A percentile compares a stretch with the other conserved stretches of the same genome.
phyloP scores from a whole-genome alignment of 345 rosid species.

The Clausena lansium region DNA sequence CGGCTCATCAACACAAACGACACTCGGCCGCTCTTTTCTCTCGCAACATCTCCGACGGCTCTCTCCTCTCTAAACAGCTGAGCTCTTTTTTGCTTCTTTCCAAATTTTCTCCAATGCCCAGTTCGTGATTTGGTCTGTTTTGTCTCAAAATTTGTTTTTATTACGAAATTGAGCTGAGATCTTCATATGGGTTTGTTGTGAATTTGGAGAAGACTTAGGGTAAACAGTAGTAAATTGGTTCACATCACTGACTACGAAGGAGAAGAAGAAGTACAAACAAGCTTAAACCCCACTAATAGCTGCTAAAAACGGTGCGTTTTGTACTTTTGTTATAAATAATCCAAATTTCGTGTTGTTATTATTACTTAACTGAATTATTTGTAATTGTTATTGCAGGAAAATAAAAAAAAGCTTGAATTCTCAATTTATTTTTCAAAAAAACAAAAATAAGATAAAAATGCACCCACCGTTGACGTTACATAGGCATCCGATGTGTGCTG shows the following conservation, averaged over 20 bases:
- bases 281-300: not conserved
- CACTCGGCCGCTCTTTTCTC: too few species aligned
- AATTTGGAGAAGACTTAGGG: too few species aligned
- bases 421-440: not conserved
- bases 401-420: not conserved
- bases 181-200: constrained; percentile 19
- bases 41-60: too few species aligned
- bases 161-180: constrained; percentile 17
- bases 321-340: not conserved
- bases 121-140: not conserved
- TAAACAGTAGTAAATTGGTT: too few species aligned
- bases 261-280: not conserved
- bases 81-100: constrained; percentile 5
- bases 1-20: too few species aligned
- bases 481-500: constrained; percentile 87
- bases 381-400: not conserved
- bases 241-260: too few species aligned
- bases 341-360: not conserved
- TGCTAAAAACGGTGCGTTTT: not conserved
- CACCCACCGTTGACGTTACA: constrained; percentile 95
- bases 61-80: not conserved
- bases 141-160: not conserved
- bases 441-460: constrained; percentile 46
- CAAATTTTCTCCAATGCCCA: constrained; percentile 11
- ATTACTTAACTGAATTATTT: not conserved